Evolutionary conservation across 2,329 filamentous ascomycete species (phyloP), one percentile per base, ranked within the genome.

Genomic region (Alternaria sp.): DNA sequence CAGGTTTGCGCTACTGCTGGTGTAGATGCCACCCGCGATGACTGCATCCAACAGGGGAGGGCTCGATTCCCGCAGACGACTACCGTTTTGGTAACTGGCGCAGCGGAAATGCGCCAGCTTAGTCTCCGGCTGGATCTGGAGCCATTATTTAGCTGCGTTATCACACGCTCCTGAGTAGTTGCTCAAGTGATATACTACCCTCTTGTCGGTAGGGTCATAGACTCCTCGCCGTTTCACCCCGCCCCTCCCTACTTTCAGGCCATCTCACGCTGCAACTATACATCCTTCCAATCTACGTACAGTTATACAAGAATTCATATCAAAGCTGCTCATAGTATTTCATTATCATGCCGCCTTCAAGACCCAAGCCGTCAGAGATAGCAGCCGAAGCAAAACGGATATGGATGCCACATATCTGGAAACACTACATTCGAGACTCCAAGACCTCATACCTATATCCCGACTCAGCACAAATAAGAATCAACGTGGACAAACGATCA

Each of bases 301-400:
- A 61, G 38, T 54, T 22, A 52, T 51, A 39, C 53, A 56, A 53
- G 11, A 36, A 48, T 46, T 46, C 22, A 61, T 44, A 48, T 32
- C 58, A 36, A 55, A 54, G 47, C 42, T 54, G 26, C 18, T 38
- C 62, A 12, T 48, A 57, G 30, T 24, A 18, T 49, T 42, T 32
- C 24, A 53, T 51, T 36, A 63, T 12, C 57, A 89, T 89, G 87
- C 84, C 86, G 54, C 82, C 83, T 49, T 81, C 84, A 55, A 88
- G 85, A 77, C 84, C 84, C 46, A 89, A 88, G 77, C 86, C 88
- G 12, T 87, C 89, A 41, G 89, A 92, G 65, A 87, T 93, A 54
- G 90, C 90, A 55, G 86, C 87, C 26, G 89, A 92, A 74, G 90
- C 89, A n/a, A 91, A 91, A 78, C 85, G 84, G 68, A 84, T 85